Conservation (phyloP, 169 alveolate genomes). For the Cryptosporidium baileyi region DNA sequence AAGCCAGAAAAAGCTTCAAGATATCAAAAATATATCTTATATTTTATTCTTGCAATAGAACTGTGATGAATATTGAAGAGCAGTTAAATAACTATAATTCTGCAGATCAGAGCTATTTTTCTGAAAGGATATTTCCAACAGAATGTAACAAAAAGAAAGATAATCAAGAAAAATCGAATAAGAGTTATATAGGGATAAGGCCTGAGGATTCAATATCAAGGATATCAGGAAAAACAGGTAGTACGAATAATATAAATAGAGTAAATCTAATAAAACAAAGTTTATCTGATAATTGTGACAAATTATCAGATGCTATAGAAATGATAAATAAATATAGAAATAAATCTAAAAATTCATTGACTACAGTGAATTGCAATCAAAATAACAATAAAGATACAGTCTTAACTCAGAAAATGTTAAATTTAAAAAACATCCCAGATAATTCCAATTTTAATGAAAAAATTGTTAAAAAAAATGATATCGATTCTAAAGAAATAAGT, state of each 20-base stretch:
- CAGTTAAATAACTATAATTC: neutral
- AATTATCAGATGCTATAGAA: constrained; percentile 62
- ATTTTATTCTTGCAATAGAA: constrained; percentile 37
- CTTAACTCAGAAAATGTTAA: neutral
- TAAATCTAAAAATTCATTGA: neutral
- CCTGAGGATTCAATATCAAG: constrained; percentile 63
- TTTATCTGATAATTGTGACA: constrained; percentile 5
- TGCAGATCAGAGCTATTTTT: neutral
- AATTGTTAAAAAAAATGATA: neutral
- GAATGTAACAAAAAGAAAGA: neutral
- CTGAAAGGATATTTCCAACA: neutral
- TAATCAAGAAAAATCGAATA: neutral
- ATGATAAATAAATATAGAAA: constrained; percentile 50
- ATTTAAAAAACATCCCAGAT: neutral
- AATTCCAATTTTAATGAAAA: neutral
- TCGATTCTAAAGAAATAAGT: neutral
- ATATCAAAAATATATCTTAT: constrained; percentile 40
- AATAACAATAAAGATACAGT: neutral
- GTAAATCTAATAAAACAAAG: constrained; percentile 50
- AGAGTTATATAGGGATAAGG: neutral
- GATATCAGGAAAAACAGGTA: constrained; percentile 22
- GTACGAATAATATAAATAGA: constrained; percentile 27
- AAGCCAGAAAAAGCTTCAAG: constrained; percentile 36
- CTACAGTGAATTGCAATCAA: neutral
- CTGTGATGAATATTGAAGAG: constrained; percentile 58